Conservation (phyloP, 768 basidiomycete genomes). For the Calocybe gangraenosa region DNA sequence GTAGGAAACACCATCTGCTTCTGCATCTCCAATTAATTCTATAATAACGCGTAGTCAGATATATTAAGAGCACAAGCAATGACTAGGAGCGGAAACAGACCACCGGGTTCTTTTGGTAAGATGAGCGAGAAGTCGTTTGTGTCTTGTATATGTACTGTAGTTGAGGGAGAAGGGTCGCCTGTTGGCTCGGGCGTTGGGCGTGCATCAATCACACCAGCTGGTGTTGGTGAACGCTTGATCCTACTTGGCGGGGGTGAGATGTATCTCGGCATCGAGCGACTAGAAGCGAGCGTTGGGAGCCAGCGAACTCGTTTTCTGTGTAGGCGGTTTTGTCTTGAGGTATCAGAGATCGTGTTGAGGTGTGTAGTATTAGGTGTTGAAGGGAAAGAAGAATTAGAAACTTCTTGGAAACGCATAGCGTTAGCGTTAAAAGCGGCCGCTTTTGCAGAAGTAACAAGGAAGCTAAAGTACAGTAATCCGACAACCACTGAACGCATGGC, state of each 20-base stretch:
- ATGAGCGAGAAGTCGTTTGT: conserved; percentile 17
- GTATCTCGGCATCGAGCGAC: not conserved
- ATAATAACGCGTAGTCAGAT: not conserved
- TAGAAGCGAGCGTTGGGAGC: not conserved
- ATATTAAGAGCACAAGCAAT: not conserved
- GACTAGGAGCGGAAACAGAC: not conserved
- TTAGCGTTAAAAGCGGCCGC: conserved; percentile 9
- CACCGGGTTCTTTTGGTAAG: conserved; percentile 11
- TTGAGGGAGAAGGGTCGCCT: conserved; percentile 17
- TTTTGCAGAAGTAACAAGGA: not conserved
- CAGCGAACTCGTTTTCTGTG: conserved; percentile 1
- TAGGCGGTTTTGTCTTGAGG: conserved; percentile 3
- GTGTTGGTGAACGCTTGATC: conserved; percentile 3
- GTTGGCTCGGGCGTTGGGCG: conserved; percentile 19
- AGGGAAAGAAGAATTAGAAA: not conserved
- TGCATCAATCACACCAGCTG: conserved; percentile 2
- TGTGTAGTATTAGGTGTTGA: not conserved
- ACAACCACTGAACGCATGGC: too few relatives aligned
- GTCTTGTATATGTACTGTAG: conserved; percentile 16
- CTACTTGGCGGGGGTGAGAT: conserved; percentile 3
- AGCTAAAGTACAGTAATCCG: too few relatives aligned
- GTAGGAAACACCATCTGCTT: conserved; percentile 16
- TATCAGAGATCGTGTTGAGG: not conserved
- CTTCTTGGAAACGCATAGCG: not conserved
- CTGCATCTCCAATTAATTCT: conserved; percentile 19